Conservation (phyloP, 73 alveolate species). For the Stentor coeruleus region DNA sequence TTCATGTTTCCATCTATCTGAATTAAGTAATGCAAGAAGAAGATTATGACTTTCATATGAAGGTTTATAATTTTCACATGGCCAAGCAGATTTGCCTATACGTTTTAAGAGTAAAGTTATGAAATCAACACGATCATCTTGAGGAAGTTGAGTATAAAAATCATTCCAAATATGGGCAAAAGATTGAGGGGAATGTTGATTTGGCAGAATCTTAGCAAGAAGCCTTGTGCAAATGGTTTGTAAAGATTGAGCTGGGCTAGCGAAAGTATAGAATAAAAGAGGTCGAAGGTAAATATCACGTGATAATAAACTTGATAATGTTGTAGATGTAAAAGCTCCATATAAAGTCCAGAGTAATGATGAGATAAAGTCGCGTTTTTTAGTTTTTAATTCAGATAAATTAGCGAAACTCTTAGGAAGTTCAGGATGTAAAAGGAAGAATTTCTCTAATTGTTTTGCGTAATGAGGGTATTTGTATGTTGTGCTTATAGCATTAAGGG, state of each 20-base stretch:
- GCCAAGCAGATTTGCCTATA: neutral
- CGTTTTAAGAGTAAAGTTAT: neutral
- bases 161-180: neutral
- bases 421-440: neutral
- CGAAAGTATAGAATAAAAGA: neutral
- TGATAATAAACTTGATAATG: neutral
- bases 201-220: neutral
- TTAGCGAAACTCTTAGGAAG: neutral
- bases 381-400: neutral
- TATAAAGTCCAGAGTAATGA: slow-evolving; percentile 3
- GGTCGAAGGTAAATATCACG: neutral
- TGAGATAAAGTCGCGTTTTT: neutral
- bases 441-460: neutral
- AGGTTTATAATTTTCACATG: neutral
- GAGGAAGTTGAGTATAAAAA: neutral
- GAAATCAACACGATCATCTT: neutral
- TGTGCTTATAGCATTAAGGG: neutral
- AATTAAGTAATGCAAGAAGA: neutral
- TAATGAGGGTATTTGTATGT: neutral
- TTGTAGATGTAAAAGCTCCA: neutral
- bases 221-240: neutral
- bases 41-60: neutral
- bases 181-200: slow-evolving; percentile 13
- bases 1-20: slow-evolving; percentile 18
- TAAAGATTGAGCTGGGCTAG: neutral